Percentiles rank a stretch among this genome's conserved stretches.
phyloP scores from a whole-genome alignment of 495 filamentous ascomycete species.

The Astrothelium subdiscretum region DNA sequence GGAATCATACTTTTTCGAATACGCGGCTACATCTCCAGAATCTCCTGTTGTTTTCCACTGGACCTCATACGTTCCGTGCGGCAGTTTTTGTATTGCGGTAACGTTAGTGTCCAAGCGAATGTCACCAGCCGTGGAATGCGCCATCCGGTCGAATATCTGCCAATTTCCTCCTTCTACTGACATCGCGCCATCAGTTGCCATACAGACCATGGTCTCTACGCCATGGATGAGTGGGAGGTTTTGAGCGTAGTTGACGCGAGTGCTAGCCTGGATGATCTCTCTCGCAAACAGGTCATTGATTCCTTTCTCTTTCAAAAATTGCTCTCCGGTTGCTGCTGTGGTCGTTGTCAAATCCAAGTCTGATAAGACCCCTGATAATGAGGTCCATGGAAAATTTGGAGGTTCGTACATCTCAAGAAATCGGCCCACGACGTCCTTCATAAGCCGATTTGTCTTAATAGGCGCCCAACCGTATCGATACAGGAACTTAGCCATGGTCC shows the following conservation, averaged over 20 bases:
- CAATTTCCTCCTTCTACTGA: constrained; percentile 81
- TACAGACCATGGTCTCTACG: constrained; percentile 82
- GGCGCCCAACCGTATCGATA: constrained; percentile 82
- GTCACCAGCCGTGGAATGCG: constrained; percentile 47
- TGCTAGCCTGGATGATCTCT: constrained; percentile 82
- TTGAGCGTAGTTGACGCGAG: constrained; percentile 90
- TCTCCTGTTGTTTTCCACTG: constrained; percentile 17
- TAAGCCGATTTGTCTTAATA: constrained; percentile 57
- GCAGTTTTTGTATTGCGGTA: constrained; percentile 39
- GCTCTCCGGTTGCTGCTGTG: constrained; percentile 58
- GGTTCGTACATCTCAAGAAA: constrained; percentile 75
- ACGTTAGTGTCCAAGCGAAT: constrained; percentile 63
- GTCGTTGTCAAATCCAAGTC: constrained; percentile 52
- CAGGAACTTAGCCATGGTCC: constrained; percentile 64
- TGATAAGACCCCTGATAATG: constrained; percentile 52
- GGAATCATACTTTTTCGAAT: constrained; percentile 49
- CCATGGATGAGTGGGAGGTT: constrained; percentile 80
- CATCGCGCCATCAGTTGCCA: constrained; percentile 80
- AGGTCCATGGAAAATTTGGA: constrained; percentile 73
- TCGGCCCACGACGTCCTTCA: constrained; percentile 55
- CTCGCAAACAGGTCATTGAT: constrained; percentile 56
- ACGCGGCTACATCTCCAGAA: constrained; percentile 13
- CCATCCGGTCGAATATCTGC: constrained; percentile 82
- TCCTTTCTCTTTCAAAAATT: constrained; percentile 56
- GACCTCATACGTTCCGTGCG: constrained; percentile 40